Base-by-base conservation (phyloP, 148 eudicot genomes). In the Dianthus caryophyllus region DNA sequence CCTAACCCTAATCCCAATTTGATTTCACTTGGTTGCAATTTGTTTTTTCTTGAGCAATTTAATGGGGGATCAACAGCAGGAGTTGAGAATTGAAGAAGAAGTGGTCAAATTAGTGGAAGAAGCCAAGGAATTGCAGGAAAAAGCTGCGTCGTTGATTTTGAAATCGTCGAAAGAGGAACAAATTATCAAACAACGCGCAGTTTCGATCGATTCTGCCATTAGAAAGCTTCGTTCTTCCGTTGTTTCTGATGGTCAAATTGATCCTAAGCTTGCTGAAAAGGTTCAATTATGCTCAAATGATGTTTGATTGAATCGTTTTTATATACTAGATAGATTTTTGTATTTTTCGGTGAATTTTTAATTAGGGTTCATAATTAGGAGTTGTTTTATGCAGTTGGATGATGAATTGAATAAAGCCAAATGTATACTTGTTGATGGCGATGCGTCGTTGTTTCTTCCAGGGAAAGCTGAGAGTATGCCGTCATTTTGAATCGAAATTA, bases 401-500 rank as follows among this genome's bases (percentile, higher is more conserved):
- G 96, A 93, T 41, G 98, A 93, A 71, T 76, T 90, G 57, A 72
- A 66, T 69, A 83, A 81, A 78, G 97, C 88, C 21, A 82, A 84
- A 52, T 87, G 93, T 69, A 58, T 74, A 41, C 74, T 93, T 76
- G 83, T 79, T 53, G 98, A 93, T 75, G 95, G 98, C 69, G 92
- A 90, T 80, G 96, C 89, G 29, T 88, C 98, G 8, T 84, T 92
- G 13, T 93, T 87, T 79, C 84, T 90, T 33, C 98, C 98, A 0
- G 79, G 86, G 22, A 84, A 87, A 83, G 83, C 85, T 61, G 95
- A 81, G 58, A 85, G 98, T 93, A 49, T 47, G 73, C 43, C 15
- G 29, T 39, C 52, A 12, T 46, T 43, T 57, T 18, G 8, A 11
- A n/a, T 48, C 18, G 38, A 24, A 62, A 20, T 63, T 69, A 13